Base-by-base conservation (phyloP, 2,329 filamentous ascomycete species). In the Macrophomina tecta region DNA sequence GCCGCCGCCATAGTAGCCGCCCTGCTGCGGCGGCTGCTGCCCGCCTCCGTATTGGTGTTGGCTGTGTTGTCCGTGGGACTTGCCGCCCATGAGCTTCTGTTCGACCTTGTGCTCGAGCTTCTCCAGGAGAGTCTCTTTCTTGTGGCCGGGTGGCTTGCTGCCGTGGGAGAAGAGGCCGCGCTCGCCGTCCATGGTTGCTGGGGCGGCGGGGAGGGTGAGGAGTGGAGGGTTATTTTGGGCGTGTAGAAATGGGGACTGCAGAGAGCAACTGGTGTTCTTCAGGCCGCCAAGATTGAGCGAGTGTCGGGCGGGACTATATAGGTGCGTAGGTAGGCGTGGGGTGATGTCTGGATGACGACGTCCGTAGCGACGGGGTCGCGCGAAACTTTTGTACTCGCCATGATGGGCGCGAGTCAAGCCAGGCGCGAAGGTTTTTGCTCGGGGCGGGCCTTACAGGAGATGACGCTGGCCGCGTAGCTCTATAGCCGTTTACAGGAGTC, bases 41-140 rank as follows among this genome's bases (percentile, higher is more conserved):
- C 48, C 42, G 60, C 45, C 46, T 36, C 46, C 46, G 34, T 42
- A 18, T n/a, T 63, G 45, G 2, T 48, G 42, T 23, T 7, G 9
- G 40, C 14, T 16, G 56, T 11, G 8, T 7, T 48, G 30, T 5
- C 30, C n/a, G 34, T 34, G 32, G 62, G 40, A 46, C 36, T 60
- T 60, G 38, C 56, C 56, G 34, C 58, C 58, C 58, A 55, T 40
- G 48, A 65, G 51, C 23, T 65, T 65, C 49, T 65, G 30, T 12
- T 48, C 63, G 63, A 56, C 40, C 38, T 55, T 55, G 51, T 65
- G 63, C 63, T 65, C 63, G 49, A 56, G 40, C 30, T 65, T 65
- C 51, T 65, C 49, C 34, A 65, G 63, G 49, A 65, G 28, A 45
- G 51, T 32, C 40, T 56, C 63, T 48, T 65, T 65, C 42, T 56